These are phyloP conservation scores for Cryptomeria japonica DNA, from an alignment of 75 land plant genomes.

Conservation along the genomic window DNA sequence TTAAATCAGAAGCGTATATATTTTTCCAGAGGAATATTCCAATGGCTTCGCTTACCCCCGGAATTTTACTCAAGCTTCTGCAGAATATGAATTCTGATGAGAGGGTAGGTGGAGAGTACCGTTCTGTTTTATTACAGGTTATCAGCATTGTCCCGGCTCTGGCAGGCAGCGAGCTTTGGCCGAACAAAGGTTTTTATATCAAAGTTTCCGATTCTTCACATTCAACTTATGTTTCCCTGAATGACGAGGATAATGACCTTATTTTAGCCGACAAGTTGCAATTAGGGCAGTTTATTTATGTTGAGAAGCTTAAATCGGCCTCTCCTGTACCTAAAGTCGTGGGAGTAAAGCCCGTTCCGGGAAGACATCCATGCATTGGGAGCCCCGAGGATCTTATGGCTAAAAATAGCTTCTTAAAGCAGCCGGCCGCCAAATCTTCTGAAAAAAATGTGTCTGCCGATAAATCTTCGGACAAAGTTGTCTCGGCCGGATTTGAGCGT, in stretches of 20 bases:
- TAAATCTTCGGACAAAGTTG: not conserved
- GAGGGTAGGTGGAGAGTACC: slow-evolving; percentile 70
- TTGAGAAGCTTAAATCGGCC: slow-evolving; percentile 70
- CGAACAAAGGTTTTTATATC: slow-evolving; percentile 89
- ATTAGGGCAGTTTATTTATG: slow-evolving; percentile 92
- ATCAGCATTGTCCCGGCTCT: slow-evolving; percentile 94
- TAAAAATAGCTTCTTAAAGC: slow-evolving; percentile 14
- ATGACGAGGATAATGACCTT: slow-evolving; percentile 89
- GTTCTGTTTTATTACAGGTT: slow-evolving; percentile 84
- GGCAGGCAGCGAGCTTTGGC: slow-evolving; percentile 80
- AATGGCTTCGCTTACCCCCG: slow-evolving; percentile 86
- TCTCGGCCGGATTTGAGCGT: not conserved
- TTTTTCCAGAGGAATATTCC: not conserved
- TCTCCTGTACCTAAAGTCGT: slow-evolving; percentile 77
- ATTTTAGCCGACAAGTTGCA: slow-evolving; percentile 86
- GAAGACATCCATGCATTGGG: slow-evolving; percentile 85
- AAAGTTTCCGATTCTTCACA: slow-evolving; percentile 98
- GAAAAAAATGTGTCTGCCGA: not conserved
- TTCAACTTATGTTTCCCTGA: slow-evolving; percentile 85
- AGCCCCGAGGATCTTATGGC: slow-evolving; percentile 85
- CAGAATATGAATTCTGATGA: slow-evolving; percentile 66
- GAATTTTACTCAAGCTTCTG: slow-evolving; percentile 84
- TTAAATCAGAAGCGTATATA: not conserved
- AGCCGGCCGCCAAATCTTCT: not conserved
- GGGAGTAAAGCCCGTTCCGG: slow-evolving; percentile 88